phyloP scores from a whole-genome alignment of 805 yeast genomes.

The Starmerella bombi region DNA sequence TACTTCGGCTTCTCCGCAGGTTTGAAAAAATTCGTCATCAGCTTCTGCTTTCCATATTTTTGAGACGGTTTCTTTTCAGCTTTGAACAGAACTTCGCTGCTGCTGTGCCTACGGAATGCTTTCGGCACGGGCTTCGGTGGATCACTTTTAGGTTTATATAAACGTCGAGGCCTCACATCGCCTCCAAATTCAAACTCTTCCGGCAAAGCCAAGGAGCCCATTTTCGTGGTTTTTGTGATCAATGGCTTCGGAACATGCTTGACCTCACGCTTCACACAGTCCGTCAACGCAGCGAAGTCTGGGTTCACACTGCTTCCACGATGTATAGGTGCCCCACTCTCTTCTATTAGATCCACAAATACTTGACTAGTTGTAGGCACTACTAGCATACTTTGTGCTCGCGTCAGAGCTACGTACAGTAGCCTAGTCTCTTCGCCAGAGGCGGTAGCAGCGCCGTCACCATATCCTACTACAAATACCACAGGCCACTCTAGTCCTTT shows the following conservation, averaged over 20 bases:
- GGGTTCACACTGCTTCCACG: background rate
- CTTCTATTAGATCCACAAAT: background rate
- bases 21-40: too few species aligned
- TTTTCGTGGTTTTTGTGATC: background rate
- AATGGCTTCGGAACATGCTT: background rate
- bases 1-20: too few species aligned
- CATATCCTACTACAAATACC: slow-evolving; percentile 59
- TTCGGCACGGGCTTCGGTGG: too few species aligned
- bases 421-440: slow-evolving; percentile 71
- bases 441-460: slow-evolving; percentile 17
- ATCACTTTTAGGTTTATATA: too few species aligned
- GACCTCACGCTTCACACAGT: background rate
- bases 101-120: too few species aligned
- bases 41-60: too few species aligned
- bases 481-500: slow-evolving; percentile 95
- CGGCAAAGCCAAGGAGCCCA: background rate
- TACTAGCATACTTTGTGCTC: slow-evolving; percentile 54
- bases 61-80: too few species aligned
- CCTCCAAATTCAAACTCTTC: background rate
- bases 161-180: too few species aligned
- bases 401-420: slow-evolving; percentile 75
- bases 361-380: slow-evolving; percentile 20
- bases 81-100: too few species aligned
- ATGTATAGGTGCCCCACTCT: background rate
- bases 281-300: background rate